Conservation (phyloP, 2,329 filamentous ascomycete genomes). For the Xylaria sp. region DNA sequence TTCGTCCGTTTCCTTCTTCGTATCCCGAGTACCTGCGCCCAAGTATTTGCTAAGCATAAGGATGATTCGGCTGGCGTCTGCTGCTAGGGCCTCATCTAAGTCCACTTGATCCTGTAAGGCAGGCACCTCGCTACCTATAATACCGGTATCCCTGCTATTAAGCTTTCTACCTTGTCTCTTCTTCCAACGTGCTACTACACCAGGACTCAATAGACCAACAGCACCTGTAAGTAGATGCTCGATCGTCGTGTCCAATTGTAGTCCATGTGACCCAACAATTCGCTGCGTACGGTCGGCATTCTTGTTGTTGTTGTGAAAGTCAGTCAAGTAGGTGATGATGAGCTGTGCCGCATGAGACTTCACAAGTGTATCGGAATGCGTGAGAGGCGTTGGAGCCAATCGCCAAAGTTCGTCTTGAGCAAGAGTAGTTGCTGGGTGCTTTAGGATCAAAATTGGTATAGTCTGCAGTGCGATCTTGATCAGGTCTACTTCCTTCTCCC, state of each 20-base stretch:
- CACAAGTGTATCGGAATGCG: conserved; percentile 73
- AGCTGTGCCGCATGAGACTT: conserved; percentile 79
- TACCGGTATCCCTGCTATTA: conserved; percentile 12
- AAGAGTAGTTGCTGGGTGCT: conserved; percentile 68
- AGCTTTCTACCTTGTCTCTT: conserved; percentile 34
- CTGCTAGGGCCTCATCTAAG: conserved; percentile 75
- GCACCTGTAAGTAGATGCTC: conserved; percentile 54
- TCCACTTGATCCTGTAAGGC: conserved; percentile 21
- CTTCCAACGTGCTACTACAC: conserved; percentile 43
- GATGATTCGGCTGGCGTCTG: conserved; percentile 79
- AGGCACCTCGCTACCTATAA: conserved; percentile 14
- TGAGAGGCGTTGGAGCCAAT: conserved; percentile 69
- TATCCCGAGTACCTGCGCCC: conserved; percentile 63
- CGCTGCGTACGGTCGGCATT: conserved; percentile 60
- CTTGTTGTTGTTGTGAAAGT: conserved; percentile 72
- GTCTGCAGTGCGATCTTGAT: conserved; percentile 75
- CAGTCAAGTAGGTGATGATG: conserved; percentile 76
- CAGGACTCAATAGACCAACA: conserved; percentile 45
- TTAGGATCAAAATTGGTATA: conserved; percentile 69
- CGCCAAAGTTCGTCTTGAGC: conserved; percentile 73
- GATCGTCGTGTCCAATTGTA: conserved; percentile 70
- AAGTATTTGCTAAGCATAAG: conserved; percentile 75
- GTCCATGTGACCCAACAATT: conserved; percentile 71
- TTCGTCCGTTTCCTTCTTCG: conserved; percentile 42
- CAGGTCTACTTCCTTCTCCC: conserved; percentile 69